phyloP scores from a whole-genome alignment of 2,329 filamentous ascomycete genomes.

The Pseudogymnoascus sp. region DNA sequence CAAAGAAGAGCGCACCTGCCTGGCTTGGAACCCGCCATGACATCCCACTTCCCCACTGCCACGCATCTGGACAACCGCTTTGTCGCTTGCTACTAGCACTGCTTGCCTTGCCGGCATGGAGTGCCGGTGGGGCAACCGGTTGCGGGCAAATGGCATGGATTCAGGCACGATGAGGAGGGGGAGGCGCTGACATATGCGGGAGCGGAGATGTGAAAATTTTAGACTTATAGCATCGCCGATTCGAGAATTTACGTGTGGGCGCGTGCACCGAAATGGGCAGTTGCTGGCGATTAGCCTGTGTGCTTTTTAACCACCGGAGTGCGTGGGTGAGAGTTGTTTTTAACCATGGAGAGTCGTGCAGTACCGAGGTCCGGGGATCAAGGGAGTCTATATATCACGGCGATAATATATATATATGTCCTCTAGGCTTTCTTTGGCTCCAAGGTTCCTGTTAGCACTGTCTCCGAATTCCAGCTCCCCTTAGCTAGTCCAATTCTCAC shows the following conservation, averaged over 20 bases:
- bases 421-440: not conserved
- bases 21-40: not conserved
- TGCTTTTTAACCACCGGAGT: not conserved
- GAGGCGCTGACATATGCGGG: not conserved
- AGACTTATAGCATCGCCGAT: not conserved
- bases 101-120: not conserved
- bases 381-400: not conserved
- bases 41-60: not conserved
- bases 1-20: not conserved
- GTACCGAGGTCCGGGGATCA: not conserved
- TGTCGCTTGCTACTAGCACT: no score
- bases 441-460: not conserved
- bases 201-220: not conserved
- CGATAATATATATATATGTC: not conserved
- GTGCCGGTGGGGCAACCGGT: not conserved
- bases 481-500: not conserved
- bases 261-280: not conserved
- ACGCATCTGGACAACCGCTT: not conserved
- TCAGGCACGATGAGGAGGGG: not conserved
- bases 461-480: not conserved
- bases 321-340: not conserved
- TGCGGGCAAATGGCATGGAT: not conserved
- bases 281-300: not conserved
- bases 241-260: not conserved
- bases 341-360: no score